Evolutionary conservation across 805 yeast genomes (phyloP), one percentile per base, ranked within the genome.

Genomic region (Saturnispora sanitii): DNA sequence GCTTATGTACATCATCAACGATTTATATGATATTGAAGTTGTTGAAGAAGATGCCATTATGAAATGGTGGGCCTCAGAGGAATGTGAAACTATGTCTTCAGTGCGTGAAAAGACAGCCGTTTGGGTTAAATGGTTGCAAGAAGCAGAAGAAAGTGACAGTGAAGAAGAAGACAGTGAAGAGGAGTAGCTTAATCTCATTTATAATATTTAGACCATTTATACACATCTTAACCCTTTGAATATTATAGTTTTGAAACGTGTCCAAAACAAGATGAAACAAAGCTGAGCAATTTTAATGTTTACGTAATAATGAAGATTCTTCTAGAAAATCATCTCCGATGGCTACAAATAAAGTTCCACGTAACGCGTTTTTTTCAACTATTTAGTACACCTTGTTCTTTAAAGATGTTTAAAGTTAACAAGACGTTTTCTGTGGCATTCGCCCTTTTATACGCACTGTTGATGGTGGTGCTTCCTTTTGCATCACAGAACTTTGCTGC

Each of bases 121-220:
- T 58, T 90, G 90, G 79, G 70, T 90, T 17, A 83, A 79, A 16
- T 88, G 96, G 96, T 70, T 90, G 44, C 72, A 73, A 51, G 83
- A 78, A 35, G 96, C 96, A 1, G 71, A 67, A 33, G 51, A 54
- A 28, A 60, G 52, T 19, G 44, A 44, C n/a, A 42, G 41, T 28
- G 52, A 48, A 18, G 46, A 42, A 25, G 47, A 37, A 12, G 41
- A 35, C 15, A 41, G 46, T 18, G 49, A 43, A 7, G 48, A 44
- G 9, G 49, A 46, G n/a, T 35, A 15, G 19, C 13, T 16, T 4
- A 16, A 13, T n/a, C 9, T 7, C n/a, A n/a, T n/a, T n/a, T n/a
- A n/a, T n/a, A n/a, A n/a, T n/a, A n/a, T n/a, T n/a, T n/a, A n/a
- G n/a, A n/a, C n/a, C n/a, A n/a, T n/a, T n/a, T n/a, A n/a, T n/a